Percentiles rank a stretch among this genome's conserved stretches.
Conservation (phyloP, 768 basidiomycete genomes). For the Boletus reticuloceps region DNA sequence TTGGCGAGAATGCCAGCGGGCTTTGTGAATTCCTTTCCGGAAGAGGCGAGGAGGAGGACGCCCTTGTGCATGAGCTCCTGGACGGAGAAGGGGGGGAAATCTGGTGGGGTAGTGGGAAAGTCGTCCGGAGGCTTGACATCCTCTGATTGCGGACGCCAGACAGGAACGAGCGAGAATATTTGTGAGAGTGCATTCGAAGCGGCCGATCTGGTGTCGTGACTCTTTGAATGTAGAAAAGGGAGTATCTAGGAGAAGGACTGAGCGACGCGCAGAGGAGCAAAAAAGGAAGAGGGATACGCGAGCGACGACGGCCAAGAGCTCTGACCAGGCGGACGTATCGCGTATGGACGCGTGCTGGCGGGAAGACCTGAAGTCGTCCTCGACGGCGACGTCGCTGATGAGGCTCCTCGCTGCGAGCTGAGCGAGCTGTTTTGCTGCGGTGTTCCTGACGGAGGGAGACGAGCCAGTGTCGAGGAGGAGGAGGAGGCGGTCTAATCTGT, state of each 20-base stretch:
- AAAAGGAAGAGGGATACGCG: constrained; percentile 47
- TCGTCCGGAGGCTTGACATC: constrained; percentile 25
- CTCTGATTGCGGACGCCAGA: constrained; percentile 53
- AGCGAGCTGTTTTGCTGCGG: constrained; percentile 96
- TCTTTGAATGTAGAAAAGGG: constrained; percentile 87
- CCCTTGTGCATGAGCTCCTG: constrained; percentile 73
- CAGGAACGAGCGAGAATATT: constrained; percentile 80
- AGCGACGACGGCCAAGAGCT: constrained; percentile 88
- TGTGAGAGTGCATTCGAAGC: constrained; percentile 87
- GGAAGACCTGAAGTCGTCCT: constrained; percentile 67
- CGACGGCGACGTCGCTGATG: constrained; percentile 74
- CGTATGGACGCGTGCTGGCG: constrained; percentile 56
- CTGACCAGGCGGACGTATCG: constrained; percentile 82
- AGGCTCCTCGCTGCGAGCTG: constrained; percentile 87
- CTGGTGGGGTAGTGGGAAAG: constrained; percentile 38
- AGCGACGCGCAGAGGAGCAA: not conserved
- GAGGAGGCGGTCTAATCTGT: constrained; percentile 94
- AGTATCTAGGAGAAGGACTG: constrained; percentile 59
- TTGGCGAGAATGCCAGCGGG: constrained; percentile 70
- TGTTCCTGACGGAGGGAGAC: constrained; percentile 81
- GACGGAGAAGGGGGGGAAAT: constrained; percentile 76
- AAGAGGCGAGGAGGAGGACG: constrained; percentile 81
- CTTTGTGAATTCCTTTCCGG: constrained; percentile 88
- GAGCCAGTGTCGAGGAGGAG: constrained; percentile 94
- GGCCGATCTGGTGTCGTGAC: constrained; percentile 88